These are phyloP conservation scores for Penicillium turbatum DNA, from an alignment of 495 filamentous ascomycete species.

Conservation along the genomic window DNA sequence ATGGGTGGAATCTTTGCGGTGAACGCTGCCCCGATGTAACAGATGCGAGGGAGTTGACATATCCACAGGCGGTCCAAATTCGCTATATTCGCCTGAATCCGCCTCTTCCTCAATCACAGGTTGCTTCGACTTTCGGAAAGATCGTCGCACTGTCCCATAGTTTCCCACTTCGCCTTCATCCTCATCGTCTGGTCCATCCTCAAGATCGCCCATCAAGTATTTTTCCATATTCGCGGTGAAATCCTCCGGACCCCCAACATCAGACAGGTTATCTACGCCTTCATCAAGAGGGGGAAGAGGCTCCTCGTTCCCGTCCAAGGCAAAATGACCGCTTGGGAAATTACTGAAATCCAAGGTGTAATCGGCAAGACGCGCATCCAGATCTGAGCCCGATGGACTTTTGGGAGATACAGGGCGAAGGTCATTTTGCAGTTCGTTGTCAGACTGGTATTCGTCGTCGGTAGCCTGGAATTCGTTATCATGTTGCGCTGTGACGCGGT, in stretches of 20 bases:
- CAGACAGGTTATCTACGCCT: slow-evolving; percentile 32
- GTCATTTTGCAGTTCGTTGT: slow-evolving; percentile 16
- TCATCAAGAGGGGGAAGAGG: slow-evolving; percentile 23
- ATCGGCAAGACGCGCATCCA: slow-evolving; percentile 45
- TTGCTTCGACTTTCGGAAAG: slow-evolving; percentile 22
- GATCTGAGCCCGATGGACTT: slow-evolving; percentile 26
- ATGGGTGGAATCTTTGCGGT: slow-evolving; percentile 35
- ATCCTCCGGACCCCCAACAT: slow-evolving; percentile 50
- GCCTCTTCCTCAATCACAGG: slow-evolving; percentile 35
- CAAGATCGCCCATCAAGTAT: slow-evolving; percentile 41
- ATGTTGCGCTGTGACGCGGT: slow-evolving; percentile 14
- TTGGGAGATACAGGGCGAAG: slow-evolving; percentile 25
- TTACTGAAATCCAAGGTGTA: slow-evolving; percentile 46
- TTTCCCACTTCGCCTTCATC: slow-evolving; percentile 13
- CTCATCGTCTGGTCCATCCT: slow-evolving; percentile 11
- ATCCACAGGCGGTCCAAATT: slow-evolving; percentile 44
- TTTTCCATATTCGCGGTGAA: slow-evolving; percentile 50
- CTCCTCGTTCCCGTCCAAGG: slow-evolving; percentile 29
- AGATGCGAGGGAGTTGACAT: slow-evolving; percentile 49
- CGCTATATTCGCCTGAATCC: slow-evolving; percentile 40
- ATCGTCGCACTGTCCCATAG: slow-evolving; percentile 12
- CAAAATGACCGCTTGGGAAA: slow-evolving; percentile 37
- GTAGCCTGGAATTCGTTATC: background rate
- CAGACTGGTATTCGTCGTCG: slow-evolving; percentile 13
- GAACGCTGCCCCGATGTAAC: slow-evolving; percentile 27